Evolutionary conservation across 2,329 filamentous ascomycete species (phyloP).

Genomic region (Curvularia sp.): DNA sequence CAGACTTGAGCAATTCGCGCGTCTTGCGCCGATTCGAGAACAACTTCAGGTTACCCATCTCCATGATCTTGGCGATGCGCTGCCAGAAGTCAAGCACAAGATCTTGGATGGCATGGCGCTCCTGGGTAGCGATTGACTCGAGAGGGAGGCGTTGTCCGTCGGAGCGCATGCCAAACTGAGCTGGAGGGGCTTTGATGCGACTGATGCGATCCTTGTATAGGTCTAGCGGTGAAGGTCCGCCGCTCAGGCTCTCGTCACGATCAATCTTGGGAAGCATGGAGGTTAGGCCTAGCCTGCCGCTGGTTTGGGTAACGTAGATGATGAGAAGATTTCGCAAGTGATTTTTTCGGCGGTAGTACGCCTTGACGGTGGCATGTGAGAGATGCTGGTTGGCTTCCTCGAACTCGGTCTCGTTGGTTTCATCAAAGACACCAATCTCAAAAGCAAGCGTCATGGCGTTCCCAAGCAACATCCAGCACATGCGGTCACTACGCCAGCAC

Average conservation of each 20-base stretch:
- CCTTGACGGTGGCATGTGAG: constrained; percentile 68
- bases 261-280: constrained; percentile 78
- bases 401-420: constrained; percentile 75
- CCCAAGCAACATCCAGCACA: constrained; percentile 97
- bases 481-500: constrained; percentile 86
- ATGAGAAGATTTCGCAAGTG: constrained; percentile 86
- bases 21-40: constrained; percentile 90
- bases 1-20: constrained; percentile 84
- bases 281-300: constrained; percentile 87
- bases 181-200: constrained; percentile 46
- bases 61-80: constrained; percentile 90
- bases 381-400: constrained; percentile 50
- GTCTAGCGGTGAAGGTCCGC: constrained; percentile 43
- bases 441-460: constrained; percentile 89
- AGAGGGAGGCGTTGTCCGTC: constrained; percentile 48
- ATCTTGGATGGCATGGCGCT: constrained; percentile 57
- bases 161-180: constrained; percentile 45
- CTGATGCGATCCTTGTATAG: constrained; percentile 48
- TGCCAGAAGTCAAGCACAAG: constrained; percentile 84
- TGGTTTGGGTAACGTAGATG: constrained; percentile 93
- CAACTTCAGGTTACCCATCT: constrained; percentile 84
- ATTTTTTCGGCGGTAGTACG: constrained; percentile 76
- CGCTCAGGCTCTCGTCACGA: constrained; percentile 35
- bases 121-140: constrained; percentile 48
- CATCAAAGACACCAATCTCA: constrained; percentile 94